phyloP scores from a whole-genome alignment of 495 filamentous ascomycete species.

The Neurospora sp. region DNA sequence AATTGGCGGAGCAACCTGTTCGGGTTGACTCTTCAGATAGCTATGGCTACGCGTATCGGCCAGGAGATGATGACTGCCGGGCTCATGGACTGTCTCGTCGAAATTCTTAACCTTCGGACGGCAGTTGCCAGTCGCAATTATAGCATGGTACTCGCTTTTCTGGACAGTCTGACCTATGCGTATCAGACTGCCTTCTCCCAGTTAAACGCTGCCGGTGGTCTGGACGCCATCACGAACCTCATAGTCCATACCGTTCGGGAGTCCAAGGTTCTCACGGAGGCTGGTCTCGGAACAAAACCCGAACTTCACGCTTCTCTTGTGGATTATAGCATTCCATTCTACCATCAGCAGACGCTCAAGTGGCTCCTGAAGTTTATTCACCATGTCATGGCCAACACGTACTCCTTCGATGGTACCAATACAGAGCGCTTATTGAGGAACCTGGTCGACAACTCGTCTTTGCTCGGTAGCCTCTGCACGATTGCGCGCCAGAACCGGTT shows the following conservation, averaged over 20 bases:
- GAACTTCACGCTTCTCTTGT: conserved; percentile 69
- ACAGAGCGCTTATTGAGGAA: conserved; percentile 86
- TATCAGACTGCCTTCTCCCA: conserved; percentile 71
- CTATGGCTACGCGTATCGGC: conserved; percentile 56
- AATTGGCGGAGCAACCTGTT: conserved; percentile 88
- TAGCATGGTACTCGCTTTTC: conserved; percentile 68
- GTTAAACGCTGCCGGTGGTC: conserved; percentile 66
- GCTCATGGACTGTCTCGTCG: conserved; percentile 77
- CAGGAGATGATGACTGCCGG: conserved; percentile 77
- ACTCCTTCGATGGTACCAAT: conserved; percentile 50
- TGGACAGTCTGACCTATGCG: conserved; percentile 77
- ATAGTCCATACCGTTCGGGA: conserved; percentile 69
- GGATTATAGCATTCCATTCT: conserved; percentile 87
- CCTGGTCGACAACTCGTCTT: conserved; percentile 80
- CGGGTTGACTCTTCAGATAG: conserved; percentile 66
- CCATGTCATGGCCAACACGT: conserved; percentile 79
- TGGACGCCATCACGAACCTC: conserved; percentile 78
- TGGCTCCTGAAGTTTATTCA: conserved; percentile 94
- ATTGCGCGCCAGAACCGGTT: conserved; percentile 70
- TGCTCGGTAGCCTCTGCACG: conserved; percentile 64
- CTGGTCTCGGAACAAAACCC: conserved; percentile 64
- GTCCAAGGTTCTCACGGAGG: conserved; percentile 51
- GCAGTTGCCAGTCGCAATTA: conserved; percentile 72
- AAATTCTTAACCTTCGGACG: conserved; percentile 78
- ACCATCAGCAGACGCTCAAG: conserved; percentile 83